These are phyloP conservation scores for Phaffomyces opuntiae DNA, from an alignment of 805 yeast genomes.

Conservation along the genomic window DNA sequence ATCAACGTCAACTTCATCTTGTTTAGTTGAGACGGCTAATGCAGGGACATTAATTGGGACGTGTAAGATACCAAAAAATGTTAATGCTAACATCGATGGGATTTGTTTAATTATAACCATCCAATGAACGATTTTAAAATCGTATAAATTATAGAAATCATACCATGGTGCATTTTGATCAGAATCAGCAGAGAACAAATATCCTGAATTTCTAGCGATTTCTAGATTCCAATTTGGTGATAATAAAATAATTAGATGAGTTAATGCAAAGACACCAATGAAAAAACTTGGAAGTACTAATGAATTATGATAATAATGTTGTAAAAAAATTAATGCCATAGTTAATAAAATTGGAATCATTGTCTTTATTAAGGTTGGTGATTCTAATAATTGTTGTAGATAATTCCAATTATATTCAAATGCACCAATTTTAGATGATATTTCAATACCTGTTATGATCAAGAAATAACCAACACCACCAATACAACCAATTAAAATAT, in stretches of 20 bases:
- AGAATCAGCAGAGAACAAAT: slow-evolving; percentile 65
- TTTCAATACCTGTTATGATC: slow-evolving; percentile 85
- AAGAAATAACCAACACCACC: slow-evolving; percentile 98
- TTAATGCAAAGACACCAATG: slow-evolving; percentile 57
- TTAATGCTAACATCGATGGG: slow-evolving; percentile 92
- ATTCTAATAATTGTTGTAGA: slow-evolving; percentile 37
- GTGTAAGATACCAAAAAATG: slow-evolving; percentile 92
- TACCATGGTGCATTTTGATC: slow-evolving; percentile 80
- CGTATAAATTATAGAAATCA: slow-evolving; percentile 67
- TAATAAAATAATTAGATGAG: slow-evolving; percentile 60
- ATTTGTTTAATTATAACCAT: slow-evolving; percentile 53
- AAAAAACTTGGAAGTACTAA: slow-evolving; percentile 77
- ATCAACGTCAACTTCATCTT: slow-evolving; percentile 82
- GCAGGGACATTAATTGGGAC: slow-evolving; percentile 99
- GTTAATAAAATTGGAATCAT: slow-evolving; percentile 62
- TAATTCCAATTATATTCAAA: slow-evolving; percentile 57
- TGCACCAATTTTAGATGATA: slow-evolving; percentile 73
- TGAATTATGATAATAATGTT: slow-evolving; percentile 56
- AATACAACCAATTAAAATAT: slow-evolving; percentile 91
- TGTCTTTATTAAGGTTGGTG: slow-evolving; percentile 55
- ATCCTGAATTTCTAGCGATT: slow-evolving; percentile 63
- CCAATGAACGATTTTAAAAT: slow-evolving; percentile 73
- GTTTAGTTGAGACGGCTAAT: slow-evolving; percentile 80
- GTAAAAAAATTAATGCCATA: slow-evolving; percentile 48
- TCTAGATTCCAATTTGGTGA: slow-evolving; percentile 62